Conservation (phyloP, 2,329 filamentous ascomycete species). For the Dothiorella sarmentorum region DNA sequence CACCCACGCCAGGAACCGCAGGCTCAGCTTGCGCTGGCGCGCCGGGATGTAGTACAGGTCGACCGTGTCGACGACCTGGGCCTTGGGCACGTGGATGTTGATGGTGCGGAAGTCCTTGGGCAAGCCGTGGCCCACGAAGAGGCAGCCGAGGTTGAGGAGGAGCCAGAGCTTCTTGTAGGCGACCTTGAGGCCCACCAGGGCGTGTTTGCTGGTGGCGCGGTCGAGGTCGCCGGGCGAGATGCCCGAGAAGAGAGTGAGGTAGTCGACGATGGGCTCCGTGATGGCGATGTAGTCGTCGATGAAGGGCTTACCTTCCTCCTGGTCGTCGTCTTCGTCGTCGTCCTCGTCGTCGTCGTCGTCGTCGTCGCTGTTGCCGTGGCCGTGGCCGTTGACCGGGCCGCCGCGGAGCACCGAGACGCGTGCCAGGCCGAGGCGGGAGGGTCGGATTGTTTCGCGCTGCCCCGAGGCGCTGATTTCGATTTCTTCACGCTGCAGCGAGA, state of each 20-base stretch:
- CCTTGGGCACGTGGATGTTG: slow-evolving; percentile 90
- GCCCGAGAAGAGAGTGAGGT: slow-evolving; percentile 89
- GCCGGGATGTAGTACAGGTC: slow-evolving; percentile 82
- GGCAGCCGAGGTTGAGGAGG: slow-evolving; percentile 86
- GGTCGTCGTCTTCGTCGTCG: neutral
- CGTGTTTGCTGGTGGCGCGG: slow-evolving; percentile 71
- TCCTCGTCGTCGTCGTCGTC: neutral
- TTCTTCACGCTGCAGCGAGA: slow-evolving; percentile 85
- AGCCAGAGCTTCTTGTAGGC: slow-evolving; percentile 99
- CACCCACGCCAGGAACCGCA: slow-evolving; percentile 88
- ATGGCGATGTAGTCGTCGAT: slow-evolving; percentile 97
- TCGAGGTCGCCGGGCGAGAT: slow-evolving; percentile 85
- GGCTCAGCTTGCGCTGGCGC: slow-evolving; percentile 78
- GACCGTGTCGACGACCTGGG: slow-evolving; percentile 91
- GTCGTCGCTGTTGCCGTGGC: neutral
- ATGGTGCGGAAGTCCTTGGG: slow-evolving; percentile 96
- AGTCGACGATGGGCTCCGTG: slow-evolving; percentile 88
- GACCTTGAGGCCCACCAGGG: slow-evolving; percentile 80
- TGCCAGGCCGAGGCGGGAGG: slow-evolving; percentile 86
- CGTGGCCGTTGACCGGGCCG: slow-evolving; percentile 65
- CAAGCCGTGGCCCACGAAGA: slow-evolving; percentile 90
- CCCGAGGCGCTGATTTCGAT: slow-evolving; percentile 96
- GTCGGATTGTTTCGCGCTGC: slow-evolving; percentile 84
- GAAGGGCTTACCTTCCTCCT: slow-evolving; percentile 75
- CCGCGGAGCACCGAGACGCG: slow-evolving; percentile 87